A percentile compares a stretch with the other conserved stretches of the same genome.
These are phyloP conservation scores for Abrus precatorius DNA, from an alignment of 306 rosid species.

Conservation along the genomic window DNA sequence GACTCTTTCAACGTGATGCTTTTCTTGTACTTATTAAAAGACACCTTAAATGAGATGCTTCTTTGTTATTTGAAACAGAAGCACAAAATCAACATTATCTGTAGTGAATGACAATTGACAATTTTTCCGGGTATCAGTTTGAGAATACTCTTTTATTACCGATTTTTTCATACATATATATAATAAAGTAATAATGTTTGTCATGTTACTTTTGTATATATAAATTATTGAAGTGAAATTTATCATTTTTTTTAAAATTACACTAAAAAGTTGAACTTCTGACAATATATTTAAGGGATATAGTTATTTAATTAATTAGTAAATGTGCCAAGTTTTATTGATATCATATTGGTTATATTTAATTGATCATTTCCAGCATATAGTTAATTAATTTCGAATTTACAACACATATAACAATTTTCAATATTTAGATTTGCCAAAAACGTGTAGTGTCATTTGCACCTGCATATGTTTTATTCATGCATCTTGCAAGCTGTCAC, in stretches of 20 bases:
- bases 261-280: too few relatives aligned
- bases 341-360: too few relatives aligned
- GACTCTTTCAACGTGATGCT: slow-evolving; percentile 48
- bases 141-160: neutral
- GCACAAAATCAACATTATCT: slow-evolving; percentile 2
- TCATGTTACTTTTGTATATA: too few relatives aligned
- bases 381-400: neutral
- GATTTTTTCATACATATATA: neutral
- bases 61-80: slow-evolving; percentile 20
- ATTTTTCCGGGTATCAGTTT: neutral
- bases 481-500: slow-evolving; percentile 20
- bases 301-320: too few relatives aligned
- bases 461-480: slow-evolving; percentile 12
- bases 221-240: too few relatives aligned
- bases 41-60: slow-evolving; percentile 35
- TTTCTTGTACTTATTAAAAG: slow-evolving; percentile 50
- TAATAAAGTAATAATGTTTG: too few relatives aligned
- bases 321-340: too few relatives aligned
- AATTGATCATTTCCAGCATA: neutral
- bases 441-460: neutral
- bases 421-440: neutral
- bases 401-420: neutral
- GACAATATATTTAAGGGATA: too few relatives aligned
- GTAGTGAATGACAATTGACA: neutral
- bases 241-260: too few relatives aligned